Conservation (phyloP, 345 rosid species). For the Brassica cretica region DNA sequence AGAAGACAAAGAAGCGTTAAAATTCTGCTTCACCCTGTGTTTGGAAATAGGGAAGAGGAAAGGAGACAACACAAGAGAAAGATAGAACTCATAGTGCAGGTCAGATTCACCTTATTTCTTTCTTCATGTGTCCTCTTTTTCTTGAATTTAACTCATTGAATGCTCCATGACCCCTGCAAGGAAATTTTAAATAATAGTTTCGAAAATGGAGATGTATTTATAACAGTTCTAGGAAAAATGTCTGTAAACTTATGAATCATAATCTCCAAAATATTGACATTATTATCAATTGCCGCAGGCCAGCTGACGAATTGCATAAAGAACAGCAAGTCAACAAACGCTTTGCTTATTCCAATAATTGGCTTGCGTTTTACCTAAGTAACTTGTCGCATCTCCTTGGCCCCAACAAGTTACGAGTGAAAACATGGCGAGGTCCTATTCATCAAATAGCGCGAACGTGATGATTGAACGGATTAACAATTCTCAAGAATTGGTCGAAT, state of each 20-base stretch:
- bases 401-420: not conserved
- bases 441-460: conserved; percentile 8
- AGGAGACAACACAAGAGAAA: conserved; percentile 5
- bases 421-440: conserved; percentile 29
- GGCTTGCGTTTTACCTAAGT: conserved; percentile 1
- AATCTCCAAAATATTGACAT: conserved; percentile 18
- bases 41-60: not conserved
- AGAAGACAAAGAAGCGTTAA: conserved; percentile 1
- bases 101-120: conserved; percentile 20
- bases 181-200: not conserved
- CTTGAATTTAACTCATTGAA: conserved; percentile 31
- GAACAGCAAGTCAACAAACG: conserved; percentile 10
- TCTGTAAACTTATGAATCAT: conserved; percentile 3
- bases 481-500: conserved; percentile 30
- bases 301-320: conserved; percentile 6
- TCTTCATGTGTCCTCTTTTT: conserved; percentile 8
- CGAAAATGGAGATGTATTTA: not conserved
- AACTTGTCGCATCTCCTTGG: conserved; percentile 15
- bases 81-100: conserved; percentile 21
- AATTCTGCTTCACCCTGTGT: not conserved
- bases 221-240: conserved; percentile 1
- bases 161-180: conserved; percentile 16
- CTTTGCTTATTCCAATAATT: conserved; percentile 7
- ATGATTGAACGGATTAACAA: conserved; percentile 37
- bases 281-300: conserved; percentile 20